Conservation (phyloP, 352 stramenopile genomes). For the Pythium plurisporium region DNA sequence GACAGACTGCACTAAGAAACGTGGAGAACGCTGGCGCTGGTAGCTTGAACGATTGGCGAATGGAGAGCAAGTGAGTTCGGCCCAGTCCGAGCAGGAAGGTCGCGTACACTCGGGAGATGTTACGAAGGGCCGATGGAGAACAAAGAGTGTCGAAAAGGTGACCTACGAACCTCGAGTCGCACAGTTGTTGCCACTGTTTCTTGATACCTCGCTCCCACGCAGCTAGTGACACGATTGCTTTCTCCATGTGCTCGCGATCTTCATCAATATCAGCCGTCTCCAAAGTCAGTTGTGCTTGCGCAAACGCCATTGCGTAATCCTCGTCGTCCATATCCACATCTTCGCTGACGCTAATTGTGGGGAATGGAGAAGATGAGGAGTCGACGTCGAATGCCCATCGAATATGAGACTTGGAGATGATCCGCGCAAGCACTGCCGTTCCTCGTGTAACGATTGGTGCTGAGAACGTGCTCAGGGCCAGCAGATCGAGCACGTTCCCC, state of each 20-base stretch:
- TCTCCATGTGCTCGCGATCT: background rate
- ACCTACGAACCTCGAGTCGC: slow-evolving; percentile 34
- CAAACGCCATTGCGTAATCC: background rate
- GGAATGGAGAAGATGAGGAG: background rate
- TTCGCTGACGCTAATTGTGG: background rate
- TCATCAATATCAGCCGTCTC: background rate
- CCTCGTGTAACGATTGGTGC: background rate
- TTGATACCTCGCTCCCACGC: slow-evolving; percentile 22
- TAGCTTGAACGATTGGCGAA: slow-evolving; percentile 41
- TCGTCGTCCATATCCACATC: slow-evolving; percentile 26
- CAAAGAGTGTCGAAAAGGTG: slow-evolving; percentile 26
- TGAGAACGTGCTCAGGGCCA: slow-evolving; percentile 5
- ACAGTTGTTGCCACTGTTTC: slow-evolving; percentile 42
- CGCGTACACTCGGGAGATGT: slow-evolving; percentile 37
- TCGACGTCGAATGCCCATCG: slow-evolving; percentile 22
- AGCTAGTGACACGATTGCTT: slow-evolving; percentile 4
- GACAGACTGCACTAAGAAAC: slow-evolving; percentile 46
- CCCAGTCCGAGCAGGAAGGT: slow-evolving; percentile 40
- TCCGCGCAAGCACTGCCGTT: background rate
- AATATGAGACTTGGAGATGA: slow-evolving; percentile 15
- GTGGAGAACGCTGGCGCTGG: slow-evolving; percentile 39
- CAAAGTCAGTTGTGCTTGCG: background rate
- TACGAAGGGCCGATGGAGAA: slow-evolving; percentile 5
- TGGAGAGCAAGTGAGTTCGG: slow-evolving; percentile 37
- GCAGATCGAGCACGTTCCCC: slow-evolving; percentile 21